A percentile compares a stretch with the other conserved stretches of the same genome.
phyloP scores from a whole-genome alignment of 73 alveolate genomes.

The Paraurostyla sp. region DNA sequence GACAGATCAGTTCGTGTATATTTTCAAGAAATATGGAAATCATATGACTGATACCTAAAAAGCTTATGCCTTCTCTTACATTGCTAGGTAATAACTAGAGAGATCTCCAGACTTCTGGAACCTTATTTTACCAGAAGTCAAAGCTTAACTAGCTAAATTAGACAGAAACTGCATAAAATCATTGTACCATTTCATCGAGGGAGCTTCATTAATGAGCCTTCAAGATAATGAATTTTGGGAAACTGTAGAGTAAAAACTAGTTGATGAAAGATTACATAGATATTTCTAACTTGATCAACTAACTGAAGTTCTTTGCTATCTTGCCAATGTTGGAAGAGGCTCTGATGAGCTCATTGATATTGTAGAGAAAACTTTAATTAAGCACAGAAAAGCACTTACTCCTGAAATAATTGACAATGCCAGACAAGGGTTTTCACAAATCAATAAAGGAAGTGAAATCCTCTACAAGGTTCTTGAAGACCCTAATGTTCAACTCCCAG shows the following conservation, averaged over 20 bases:
- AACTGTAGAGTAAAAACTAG: constrained; percentile 61
- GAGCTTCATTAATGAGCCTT: constrained; percentile 63
- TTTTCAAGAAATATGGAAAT: constrained; percentile 30
- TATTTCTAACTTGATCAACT: constrained; percentile 58
- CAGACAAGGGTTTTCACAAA: constrained; percentile 50
- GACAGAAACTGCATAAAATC: constrained; percentile 63
- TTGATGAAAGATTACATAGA: constrained; percentile 69
- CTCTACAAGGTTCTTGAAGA: constrained; percentile 67
- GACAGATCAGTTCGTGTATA: constrained; percentile 39
- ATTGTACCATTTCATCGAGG: constrained; percentile 43
- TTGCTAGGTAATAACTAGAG: constrained; percentile 43
- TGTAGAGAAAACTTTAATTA: constrained; percentile 62
- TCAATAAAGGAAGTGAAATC: constrained; percentile 74
- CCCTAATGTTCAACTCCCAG: constrained; percentile 67
- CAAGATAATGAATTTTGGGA: constrained; percentile 81
- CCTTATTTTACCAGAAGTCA: constrained; percentile 66
- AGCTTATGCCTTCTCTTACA: constrained; percentile 39
- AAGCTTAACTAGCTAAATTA: constrained; percentile 45
- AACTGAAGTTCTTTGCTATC: constrained; percentile 23
- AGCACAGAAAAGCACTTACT: constrained; percentile 73
- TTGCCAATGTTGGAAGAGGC: constrained; percentile 73
- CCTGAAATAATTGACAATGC: constrained; percentile 44
- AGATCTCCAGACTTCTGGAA: constrained; percentile 59
- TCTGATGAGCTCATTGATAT: constrained; percentile 73
- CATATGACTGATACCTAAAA: constrained; percentile 62